These are phyloP conservation scores for Xerocomus amazonicus DNA, from an alignment of 1,284 basidiomycete species.

Conservation along the genomic window DNA sequence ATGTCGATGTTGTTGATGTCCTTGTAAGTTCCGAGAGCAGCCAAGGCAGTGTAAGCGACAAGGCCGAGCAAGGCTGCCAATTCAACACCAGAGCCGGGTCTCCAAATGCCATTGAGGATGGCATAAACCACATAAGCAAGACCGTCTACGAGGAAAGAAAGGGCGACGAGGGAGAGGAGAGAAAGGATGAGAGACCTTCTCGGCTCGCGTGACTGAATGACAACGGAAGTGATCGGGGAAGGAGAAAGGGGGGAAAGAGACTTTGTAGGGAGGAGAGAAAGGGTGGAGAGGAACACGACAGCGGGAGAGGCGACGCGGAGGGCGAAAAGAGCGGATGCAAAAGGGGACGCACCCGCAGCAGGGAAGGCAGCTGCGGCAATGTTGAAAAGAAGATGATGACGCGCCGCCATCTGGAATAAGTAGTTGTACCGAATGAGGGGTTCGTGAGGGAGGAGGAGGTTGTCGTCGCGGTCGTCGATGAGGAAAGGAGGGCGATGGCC, in stretches of 20 bases:
- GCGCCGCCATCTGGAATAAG: constrained; percentile 24
- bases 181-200: constrained; percentile 68
- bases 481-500: constrained; percentile 21
- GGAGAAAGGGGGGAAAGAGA: constrained; percentile 46
- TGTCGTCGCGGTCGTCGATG: constrained; percentile 22
- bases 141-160: constrained; percentile 86
- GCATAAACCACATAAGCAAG: constrained; percentile 62
- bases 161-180: constrained; percentile 66
- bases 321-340: constrained; percentile 45
- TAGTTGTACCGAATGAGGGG: constrained; percentile 1
- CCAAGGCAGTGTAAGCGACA: constrained; percentile 62
- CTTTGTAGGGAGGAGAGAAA: constrained; percentile 55
- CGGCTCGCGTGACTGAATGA: constrained; percentile 66
- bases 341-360: constrained; percentile 26
- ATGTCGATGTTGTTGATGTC: constrained; percentile 66
- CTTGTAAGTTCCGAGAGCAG: constrained; percentile 71
- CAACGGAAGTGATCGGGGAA: constrained; percentile 70
- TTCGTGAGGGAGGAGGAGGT: constrained; percentile 18
- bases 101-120: constrained; percentile 64
- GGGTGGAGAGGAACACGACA: constrained; percentile 53
- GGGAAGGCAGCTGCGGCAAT: constrained; percentile 27
- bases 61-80: constrained; percentile 65
- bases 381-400: constrained; percentile 20
- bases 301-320: constrained; percentile 63
- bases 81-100: constrained; percentile 60